A percentile compares a stretch with the other conserved stretches of the same genome.
Conservation (phyloP, 2,329 filamentous ascomycete genomes). For the Periglandula ipomoeae region DNA sequence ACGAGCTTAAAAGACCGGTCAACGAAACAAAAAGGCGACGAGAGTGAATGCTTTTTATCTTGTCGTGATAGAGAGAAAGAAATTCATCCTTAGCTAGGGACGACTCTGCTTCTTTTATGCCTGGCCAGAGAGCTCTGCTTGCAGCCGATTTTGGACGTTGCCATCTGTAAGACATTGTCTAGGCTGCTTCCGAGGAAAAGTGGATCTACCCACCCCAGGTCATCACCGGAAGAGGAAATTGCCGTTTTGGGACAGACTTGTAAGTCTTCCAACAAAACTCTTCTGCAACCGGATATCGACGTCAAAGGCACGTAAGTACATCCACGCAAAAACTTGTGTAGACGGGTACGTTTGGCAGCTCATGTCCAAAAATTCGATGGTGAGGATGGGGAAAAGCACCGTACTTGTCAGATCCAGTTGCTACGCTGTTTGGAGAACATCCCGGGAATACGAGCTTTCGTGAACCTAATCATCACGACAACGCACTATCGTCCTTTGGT, state of each 20-base stretch:
- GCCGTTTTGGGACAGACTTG: background rate
- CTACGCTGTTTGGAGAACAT: background rate
- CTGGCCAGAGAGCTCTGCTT: background rate
- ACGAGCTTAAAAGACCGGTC: background rate
- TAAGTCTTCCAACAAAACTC: background rate
- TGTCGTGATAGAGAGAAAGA: background rate
- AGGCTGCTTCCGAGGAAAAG: background rate
- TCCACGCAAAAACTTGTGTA: background rate
- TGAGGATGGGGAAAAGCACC: background rate
- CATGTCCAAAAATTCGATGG: background rate
- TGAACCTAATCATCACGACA: background rate
- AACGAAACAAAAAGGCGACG: background rate
- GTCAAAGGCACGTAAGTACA: background rate
- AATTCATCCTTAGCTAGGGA: background rate
- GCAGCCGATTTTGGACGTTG: slow-evolving; percentile 1
- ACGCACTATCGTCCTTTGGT: background rate
- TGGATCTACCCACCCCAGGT: background rate
- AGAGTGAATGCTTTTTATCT: background rate
- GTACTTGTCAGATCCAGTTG: background rate
- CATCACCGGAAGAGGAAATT: slow-evolving; percentile 2
- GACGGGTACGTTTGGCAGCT: background rate
- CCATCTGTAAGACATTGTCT: background rate
- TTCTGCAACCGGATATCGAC: slow-evolving; percentile 2
- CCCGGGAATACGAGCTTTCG: background rate
- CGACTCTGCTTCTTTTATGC: background rate